A percentile compares a stretch with the other conserved stretches of the same genome.
phyloP scores from a whole-genome alignment of 75 land plant species.

The Cupressus sempervirens region DNA sequence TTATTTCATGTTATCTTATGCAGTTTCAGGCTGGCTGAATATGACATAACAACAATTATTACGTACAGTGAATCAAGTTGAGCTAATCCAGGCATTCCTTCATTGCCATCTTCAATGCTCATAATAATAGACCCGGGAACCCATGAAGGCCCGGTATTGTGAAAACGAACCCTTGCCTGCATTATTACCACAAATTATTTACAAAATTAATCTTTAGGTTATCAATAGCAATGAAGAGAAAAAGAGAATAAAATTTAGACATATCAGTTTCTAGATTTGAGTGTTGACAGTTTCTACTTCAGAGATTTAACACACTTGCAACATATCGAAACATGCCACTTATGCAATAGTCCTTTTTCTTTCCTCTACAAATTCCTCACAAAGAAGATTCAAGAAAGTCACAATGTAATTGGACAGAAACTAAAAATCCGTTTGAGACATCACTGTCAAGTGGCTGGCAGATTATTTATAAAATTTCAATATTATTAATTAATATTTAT shows the following conservation, averaged over 20 bases:
- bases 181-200: not conserved
- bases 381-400: not conserved
- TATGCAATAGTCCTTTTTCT: not conserved
- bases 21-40: not conserved
- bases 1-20: not conserved
- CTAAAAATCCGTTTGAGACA: not conserved
- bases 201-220: not conserved
- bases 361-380: not conserved
- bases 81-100: conserved; percentile 57
- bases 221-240: not conserved
- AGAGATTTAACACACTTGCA: not conserved
- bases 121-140: conserved; percentile 78
- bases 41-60: not conserved
- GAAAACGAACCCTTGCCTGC: conserved; percentile 84
- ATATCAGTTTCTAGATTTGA: not conserved
- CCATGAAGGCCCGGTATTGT: conserved; percentile 61
- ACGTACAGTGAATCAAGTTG: conserved; percentile 78
- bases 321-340: not conserved
- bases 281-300: not conserved
- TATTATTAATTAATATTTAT: not conserved
- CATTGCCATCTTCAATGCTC: conserved; percentile 85
- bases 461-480: not conserved
- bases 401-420: not conserved
- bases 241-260: not conserved
- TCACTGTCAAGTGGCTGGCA: not conserved